Conservation (phyloP, 2,329 filamentous ascomycete genomes). For the Paecilomyces dactylethromorphus region DNA sequence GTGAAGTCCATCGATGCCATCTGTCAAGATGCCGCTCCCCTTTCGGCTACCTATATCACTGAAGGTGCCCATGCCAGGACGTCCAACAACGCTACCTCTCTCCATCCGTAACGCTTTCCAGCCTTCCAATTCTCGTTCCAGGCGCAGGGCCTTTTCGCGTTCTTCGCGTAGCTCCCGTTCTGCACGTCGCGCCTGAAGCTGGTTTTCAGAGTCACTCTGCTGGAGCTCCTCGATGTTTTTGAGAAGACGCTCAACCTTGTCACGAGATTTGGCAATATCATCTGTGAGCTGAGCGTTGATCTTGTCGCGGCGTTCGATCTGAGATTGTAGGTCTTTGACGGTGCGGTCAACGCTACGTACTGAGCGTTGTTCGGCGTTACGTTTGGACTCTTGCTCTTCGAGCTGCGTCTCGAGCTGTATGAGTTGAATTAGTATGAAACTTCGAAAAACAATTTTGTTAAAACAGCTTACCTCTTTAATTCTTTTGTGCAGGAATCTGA, state of each 20-base stretch:
- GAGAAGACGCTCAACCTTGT: conserved; percentile 85
- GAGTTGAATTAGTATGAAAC: conserved; percentile 13
- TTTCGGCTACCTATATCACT: conserved; percentile 35
- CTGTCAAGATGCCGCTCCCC: conserved; percentile 24
- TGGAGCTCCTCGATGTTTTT: conserved; percentile 91
- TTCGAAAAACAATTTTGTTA: conserved; percentile 3
- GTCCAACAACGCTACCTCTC: conserved; percentile 37
- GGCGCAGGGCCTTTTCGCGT: conserved; percentile 67
- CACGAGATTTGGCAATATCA: conserved; percentile 76
- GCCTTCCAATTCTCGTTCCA: conserved; percentile 84
- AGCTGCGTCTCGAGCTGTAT: conserved; percentile 77
- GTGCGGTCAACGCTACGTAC: conserved; percentile 89
- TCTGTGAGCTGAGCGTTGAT: conserved; percentile 73
- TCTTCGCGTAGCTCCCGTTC: conserved; percentile 89
- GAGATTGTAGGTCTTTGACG: conserved; percentile 85
- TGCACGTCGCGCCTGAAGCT: conserved; percentile 74
- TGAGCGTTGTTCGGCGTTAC: conserved; percentile 74
- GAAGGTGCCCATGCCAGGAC: conserved; percentile 21
- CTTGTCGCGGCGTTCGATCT: conserved; percentile 91
- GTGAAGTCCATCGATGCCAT: conserved; percentile 46
- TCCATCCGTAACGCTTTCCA: conserved; percentile 69
- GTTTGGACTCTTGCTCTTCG: conserved; percentile 72
- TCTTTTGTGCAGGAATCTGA: conserved; percentile 87
- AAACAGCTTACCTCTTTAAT: conserved; percentile 75
- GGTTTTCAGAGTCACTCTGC: conserved; percentile 71